Evolutionary conservation across 2,329 filamentous ascomycete species (phyloP), one percentile per base, ranked within the genome.

Genomic region (Beauveria asiatica): DNA sequence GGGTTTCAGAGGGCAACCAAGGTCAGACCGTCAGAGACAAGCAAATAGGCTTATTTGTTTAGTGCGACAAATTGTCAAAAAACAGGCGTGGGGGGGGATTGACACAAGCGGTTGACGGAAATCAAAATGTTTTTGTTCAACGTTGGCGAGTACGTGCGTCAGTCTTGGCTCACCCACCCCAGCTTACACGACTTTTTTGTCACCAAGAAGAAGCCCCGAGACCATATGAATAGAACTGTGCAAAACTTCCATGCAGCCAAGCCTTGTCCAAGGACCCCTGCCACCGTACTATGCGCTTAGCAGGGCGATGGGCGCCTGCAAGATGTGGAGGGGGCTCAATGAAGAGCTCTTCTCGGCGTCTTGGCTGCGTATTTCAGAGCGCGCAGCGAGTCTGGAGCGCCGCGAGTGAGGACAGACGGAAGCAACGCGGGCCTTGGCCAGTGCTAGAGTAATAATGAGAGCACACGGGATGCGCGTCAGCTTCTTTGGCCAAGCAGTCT

Each of bases 251-350:
- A 37, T 55, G 52, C 52, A 55, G 52, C 52, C 52, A 55, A 55
- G 52, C 44, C 52, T 42, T 55, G 44, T 55, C 41, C 21, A 45
- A 33, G 51, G 23, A 42, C 51, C 51, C 51, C 23, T 21, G n/a
- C 23, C 21, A 11, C 50, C 51, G 5, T 53, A 25, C 5, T 25
- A n/a, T 45, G 23, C 44, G 44, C 44, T 46, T 25, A 23, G 19
- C 44, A 46, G 44, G 19, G 41, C 52, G 52, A 55, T 55, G 52
- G 52, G 52, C 52, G 52, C 21, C 52, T 55, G 52, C 52, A 45
- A 13, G 21, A 46, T n/a, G 27, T 11, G n/a, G 49, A 27, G n/a
- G 33, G 33, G 33, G 33, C 33, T 37, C 16, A 37, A 23, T 21
- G 19, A 21, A 7, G 30, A 39, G 30, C 30, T 52, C 13, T 16